Evolutionary conservation across 495 filamentous ascomycete species (phyloP).

Genomic region (Podospora tetraspora): DNA sequence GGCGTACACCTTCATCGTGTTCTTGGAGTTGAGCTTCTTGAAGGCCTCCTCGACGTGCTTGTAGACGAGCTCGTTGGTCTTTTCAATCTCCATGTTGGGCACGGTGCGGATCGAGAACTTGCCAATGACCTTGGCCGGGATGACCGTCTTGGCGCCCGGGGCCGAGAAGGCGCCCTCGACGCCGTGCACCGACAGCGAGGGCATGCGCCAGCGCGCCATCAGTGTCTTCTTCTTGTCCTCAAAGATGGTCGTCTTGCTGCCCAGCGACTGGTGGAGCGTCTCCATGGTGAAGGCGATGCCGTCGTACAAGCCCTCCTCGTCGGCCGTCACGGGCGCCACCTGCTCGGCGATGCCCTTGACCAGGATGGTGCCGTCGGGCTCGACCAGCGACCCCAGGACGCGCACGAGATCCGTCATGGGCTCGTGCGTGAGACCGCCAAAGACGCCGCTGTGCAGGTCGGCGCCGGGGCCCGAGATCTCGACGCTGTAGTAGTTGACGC

Average conservation of each 20-base stretch:
- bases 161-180: constrained; percentile 93
- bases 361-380: constrained; percentile 80
- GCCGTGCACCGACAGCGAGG: constrained; percentile 92
- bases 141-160: constrained; percentile 95
- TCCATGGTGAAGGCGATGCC: constrained; percentile 92
- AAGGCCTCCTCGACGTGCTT: constrained; percentile 74
- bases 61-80: constrained; percentile 78
- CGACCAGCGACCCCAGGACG: constrained; percentile 75
- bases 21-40: constrained; percentile 81
- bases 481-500: constrained; percentile 93
- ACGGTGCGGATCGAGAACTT: constrained; percentile 98
- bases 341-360: constrained; percentile 87
- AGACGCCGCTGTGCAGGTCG: constrained; percentile 94
- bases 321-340: constrained; percentile 77
- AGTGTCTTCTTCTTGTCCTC: constrained; percentile 80
- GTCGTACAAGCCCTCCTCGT: constrained; percentile 80
- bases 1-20: constrained; percentile 71
- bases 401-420: constrained; percentile 94
- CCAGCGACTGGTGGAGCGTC: constrained; percentile 84
- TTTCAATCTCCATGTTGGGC: constrained; percentile 89
- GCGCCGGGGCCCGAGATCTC: constrained; percentile 83
- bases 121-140: constrained; percentile 92
- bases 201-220: constrained; percentile 93
- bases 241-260: constrained; percentile 78
- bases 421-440: constrained; percentile 91